Conservation (phyloP, 2,329 filamentous ascomycete species). For the Xylariaceae sp. region DNA sequence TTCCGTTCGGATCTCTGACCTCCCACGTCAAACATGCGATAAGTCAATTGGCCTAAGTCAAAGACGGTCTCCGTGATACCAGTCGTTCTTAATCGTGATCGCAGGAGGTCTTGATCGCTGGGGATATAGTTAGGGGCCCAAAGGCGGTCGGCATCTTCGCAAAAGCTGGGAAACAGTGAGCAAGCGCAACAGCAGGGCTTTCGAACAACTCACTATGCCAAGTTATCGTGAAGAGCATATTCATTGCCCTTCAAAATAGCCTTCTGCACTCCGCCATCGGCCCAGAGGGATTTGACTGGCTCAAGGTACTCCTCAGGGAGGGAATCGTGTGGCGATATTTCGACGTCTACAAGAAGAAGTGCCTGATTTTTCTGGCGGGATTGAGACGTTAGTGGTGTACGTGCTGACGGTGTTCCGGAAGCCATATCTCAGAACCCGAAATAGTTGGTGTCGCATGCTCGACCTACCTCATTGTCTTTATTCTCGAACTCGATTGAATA, state of each 20-base stretch:
- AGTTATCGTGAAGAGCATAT: constrained; percentile 93
- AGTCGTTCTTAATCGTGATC: constrained; percentile 86
- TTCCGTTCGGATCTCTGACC: constrained; percentile 91
- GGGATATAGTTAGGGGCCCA: constrained; percentile 81
- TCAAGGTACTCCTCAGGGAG: constrained; percentile 77
- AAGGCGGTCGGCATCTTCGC: constrained; percentile 74
- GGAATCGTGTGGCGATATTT: constrained; percentile 79
- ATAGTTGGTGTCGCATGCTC: not conserved
- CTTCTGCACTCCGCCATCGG: constrained; percentile 77
- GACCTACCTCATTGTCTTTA: constrained; percentile 74
- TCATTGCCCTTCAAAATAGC: constrained; percentile 95
- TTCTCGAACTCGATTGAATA: constrained; percentile 78
- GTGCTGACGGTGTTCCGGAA: not conserved
- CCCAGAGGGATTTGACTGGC: constrained; percentile 84
- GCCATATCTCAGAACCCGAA: constrained; percentile 9
- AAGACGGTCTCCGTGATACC: constrained; percentile 96
- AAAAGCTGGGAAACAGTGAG: constrained; percentile 66
- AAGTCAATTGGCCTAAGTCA: constrained; percentile 87
- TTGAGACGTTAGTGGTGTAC: constrained; percentile 17
- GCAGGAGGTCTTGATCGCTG: constrained; percentile 90
- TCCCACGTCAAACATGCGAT: constrained; percentile 96
- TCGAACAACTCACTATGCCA: constrained; percentile 74
- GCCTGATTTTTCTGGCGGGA: constrained; percentile 71
- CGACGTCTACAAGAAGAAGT: constrained; percentile 75
- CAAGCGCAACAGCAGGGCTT: constrained; percentile 9